These are phyloP conservation scores for Aspergillus clavatus DNA, from an alignment of 2,329 filamentous ascomycete species.

Conservation along the genomic window DNA sequence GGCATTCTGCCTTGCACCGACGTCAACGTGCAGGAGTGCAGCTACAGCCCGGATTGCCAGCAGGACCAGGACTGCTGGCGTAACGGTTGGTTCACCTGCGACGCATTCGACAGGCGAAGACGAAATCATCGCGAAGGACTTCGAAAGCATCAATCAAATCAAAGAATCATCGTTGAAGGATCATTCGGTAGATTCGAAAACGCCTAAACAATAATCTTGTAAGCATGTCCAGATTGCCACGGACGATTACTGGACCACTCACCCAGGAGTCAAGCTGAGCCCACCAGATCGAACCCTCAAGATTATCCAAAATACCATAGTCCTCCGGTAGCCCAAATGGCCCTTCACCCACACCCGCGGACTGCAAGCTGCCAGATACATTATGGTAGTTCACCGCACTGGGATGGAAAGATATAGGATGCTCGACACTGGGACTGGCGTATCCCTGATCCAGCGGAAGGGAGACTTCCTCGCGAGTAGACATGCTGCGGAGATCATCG, in stretches of 20 bases:
- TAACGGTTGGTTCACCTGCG: constrained; percentile 54
- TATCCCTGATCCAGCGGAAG: constrained; percentile 5
- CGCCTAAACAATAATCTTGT: constrained; percentile 21
- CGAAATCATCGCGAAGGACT: background rate
- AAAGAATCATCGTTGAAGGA: constrained; percentile 23
- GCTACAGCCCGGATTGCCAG: constrained; percentile 47
- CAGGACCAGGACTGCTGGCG: constrained; percentile 43
- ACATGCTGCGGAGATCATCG: constrained; percentile 1
- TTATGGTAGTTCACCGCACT: constrained; percentile 13
- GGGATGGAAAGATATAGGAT: constrained; percentile 10
- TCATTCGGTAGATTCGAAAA: constrained; percentile 32
- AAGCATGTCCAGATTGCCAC: constrained; percentile 1
- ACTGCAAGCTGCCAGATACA: constrained; percentile 17
- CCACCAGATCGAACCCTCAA: constrained; percentile 38
- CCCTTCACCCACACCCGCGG: constrained; percentile 14
- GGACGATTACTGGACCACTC: constrained; percentile 7
- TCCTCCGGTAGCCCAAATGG: constrained; percentile 22
- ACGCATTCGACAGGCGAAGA: constrained; percentile 18
- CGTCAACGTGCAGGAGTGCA: constrained; percentile 48
- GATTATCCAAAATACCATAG: constrained; percentile 27
- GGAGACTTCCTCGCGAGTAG: constrained; percentile 1
- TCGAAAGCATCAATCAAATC: background rate
- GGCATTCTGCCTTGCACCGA: constrained; percentile 49
- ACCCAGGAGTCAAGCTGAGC: constrained; percentile 38
- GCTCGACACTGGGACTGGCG: constrained; percentile 1